Base-by-base conservation (phyloP, 169 alveolate species). In the Eimeria necatrix region DNA sequence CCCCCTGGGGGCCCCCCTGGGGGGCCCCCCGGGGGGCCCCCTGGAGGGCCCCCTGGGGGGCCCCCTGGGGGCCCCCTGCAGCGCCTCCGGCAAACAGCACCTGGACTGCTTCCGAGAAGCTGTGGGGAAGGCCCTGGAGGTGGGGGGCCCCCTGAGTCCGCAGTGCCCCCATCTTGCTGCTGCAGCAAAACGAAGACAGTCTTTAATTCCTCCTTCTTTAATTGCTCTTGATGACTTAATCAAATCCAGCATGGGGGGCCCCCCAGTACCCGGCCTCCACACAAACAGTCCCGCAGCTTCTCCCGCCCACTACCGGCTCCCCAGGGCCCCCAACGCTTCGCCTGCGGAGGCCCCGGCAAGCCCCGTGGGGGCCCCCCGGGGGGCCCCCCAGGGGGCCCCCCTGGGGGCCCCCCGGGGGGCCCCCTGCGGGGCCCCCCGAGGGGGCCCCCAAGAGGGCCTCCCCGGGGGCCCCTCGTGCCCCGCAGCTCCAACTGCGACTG, bases 41-140 rank as follows among this genome's bases (percentile, higher is more conserved):
- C n/a, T n/a, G n/a, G n/a, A n/a, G 8, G 64, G 64, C 64, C 76
- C 76, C 76, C 41, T 10, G 76, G 18, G 5, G 26, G 76, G 41
- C 88, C 68, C 61, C 88, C 4, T 7, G 26, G 88, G 88, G 88
- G 88, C 53, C 88, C 68, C 88, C 88, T 78, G 49, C 60, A n/a
- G 6, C 8, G 4, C 49, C 68, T 48, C 68, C 18, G 88, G 71
- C 10, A 3, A 68, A 12, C 70, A 78, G 48, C 88, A 78, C 8
- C 4, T 78, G 41, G 88, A 7, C 4, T 48, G 70, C 14, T 78
- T 78, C 18, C 48, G 88, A 5, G 88, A 78, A 16, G 88, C 88
- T n/a, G 88, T 78, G 20, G 88, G 61, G 4, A 24, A 18, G 48
- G 88, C 88, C 1, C 26, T 78, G 18, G 48, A 51, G 2, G 1